These are phyloP conservation scores for Conticribra weissflogii DNA, from an alignment of 108 stramenopile genomes.

Conservation along the genomic window DNA sequence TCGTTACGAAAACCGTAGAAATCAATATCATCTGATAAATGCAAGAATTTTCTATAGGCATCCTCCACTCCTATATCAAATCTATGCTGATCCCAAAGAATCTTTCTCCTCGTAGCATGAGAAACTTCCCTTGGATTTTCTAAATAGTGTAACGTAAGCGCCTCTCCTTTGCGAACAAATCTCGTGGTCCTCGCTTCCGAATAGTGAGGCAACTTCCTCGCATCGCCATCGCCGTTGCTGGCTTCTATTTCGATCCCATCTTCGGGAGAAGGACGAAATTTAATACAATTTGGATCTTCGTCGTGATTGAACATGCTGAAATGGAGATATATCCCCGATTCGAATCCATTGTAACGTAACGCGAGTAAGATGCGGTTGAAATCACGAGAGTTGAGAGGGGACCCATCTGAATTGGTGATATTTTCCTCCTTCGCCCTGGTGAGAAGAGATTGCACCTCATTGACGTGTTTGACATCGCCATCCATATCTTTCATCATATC, in stretches of 20 bases:
- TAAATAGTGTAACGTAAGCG: constrained; percentile 77
- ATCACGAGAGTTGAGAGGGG: constrained; percentile 44
- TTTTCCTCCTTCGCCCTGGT: constrained; percentile 33
- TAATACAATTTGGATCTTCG: constrained; percentile 79
- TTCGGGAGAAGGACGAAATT: constrained; percentile 54
- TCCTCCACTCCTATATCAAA: constrained; percentile 77
- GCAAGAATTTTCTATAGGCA: constrained; percentile 12
- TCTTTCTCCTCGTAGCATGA: constrained; percentile 64
- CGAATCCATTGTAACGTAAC: constrained; percentile 84
- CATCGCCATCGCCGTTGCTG: no score
- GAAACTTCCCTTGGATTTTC: constrained; percentile 66
- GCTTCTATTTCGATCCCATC: background rate
- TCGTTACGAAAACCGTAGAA: constrained; percentile 12
- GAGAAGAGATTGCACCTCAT: constrained; percentile 39
- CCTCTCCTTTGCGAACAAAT: constrained; percentile 61
- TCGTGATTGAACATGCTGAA: constrained; percentile 85
- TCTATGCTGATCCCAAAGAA: constrained; percentile 83
- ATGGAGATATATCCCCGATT: constrained; percentile 76
- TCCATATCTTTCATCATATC: constrained; percentile 56
- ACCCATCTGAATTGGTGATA: constrained; percentile 51
- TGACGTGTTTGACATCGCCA: constrained; percentile 24
- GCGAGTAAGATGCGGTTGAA: constrained; percentile 65
- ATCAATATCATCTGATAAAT: constrained; percentile 10
- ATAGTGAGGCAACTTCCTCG: constrained; percentile 39
- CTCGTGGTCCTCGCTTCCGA: constrained; percentile 85